A percentile compares a stretch with the other conserved stretches of the same genome.
Evolutionary conservation across 192 early-diverging fungal genomes (phyloP).

Genomic region (Funneliformis mosseae): DNA sequence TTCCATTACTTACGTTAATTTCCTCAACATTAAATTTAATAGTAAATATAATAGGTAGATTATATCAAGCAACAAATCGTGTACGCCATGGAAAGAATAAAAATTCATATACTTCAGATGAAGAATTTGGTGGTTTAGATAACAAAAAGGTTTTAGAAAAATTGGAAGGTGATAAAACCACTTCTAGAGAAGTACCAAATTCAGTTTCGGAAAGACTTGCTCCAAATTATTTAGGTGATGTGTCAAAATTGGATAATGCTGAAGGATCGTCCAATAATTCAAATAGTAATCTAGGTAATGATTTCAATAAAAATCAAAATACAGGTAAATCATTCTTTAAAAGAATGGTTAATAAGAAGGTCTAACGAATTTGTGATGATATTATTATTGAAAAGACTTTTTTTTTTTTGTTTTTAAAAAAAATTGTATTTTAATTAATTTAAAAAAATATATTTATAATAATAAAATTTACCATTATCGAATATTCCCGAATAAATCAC

Average conservation of each 20-base stretch:
- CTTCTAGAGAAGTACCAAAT: too few species aligned
- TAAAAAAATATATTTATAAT: too few species aligned
- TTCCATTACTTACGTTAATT: constrained; percentile 15
- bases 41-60: constrained; percentile 1
- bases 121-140: background rate
- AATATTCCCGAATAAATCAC: too few species aligned
- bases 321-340: background rate
- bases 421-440: too few species aligned
- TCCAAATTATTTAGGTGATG: background rate
- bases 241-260: background rate
- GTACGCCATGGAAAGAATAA: background rate
- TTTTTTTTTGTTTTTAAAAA: too few species aligned
- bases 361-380: too few species aligned
- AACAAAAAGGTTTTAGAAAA: too few species aligned
- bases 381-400: too few species aligned
- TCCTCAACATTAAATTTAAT: background rate
- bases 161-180: too few species aligned
- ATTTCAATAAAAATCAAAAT: background rate
- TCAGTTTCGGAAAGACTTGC: background rate
- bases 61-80: background rate
- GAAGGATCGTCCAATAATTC: background rate
- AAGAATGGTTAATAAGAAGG: background rate
- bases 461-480: too few species aligned
- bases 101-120: background rate
- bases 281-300: background rate